Conservation (phyloP, 2,329 filamentous ascomycete genomes). For the Stagonosporopsis vannaccii region DNA sequence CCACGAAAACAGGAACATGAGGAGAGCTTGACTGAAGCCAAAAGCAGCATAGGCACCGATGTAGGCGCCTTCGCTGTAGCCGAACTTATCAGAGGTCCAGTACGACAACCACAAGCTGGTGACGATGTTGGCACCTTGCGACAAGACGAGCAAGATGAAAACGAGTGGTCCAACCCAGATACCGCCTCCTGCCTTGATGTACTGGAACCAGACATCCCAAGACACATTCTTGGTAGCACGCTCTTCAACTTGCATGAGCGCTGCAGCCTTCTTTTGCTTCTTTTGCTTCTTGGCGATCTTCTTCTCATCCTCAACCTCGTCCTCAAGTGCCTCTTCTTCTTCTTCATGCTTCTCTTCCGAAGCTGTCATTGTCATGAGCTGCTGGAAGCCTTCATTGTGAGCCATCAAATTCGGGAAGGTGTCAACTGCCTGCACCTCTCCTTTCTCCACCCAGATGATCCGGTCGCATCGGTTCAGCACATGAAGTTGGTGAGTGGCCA, state of each 20-base stretch:
- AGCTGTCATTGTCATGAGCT: slow-evolving; percentile 81
- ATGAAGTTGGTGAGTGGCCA: slow-evolving; percentile 95
- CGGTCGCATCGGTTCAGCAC: slow-evolving; percentile 89
- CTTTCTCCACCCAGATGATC: slow-evolving; percentile 91
- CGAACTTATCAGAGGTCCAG: slow-evolving; percentile 85
- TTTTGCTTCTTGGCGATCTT: slow-evolving; percentile 59
- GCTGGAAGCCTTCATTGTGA: slow-evolving; percentile 77
- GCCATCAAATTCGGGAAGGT: slow-evolving; percentile 89
- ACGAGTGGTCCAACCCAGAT: slow-evolving; percentile 71
- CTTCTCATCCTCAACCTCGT: slow-evolving; percentile 66
- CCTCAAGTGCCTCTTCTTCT: slow-evolving; percentile 59
- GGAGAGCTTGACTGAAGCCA: slow-evolving; percentile 35
- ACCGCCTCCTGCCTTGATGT: slow-evolving; percentile 77
- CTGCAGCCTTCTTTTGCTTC: slow-evolving; percentile 57
- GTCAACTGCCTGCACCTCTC: slow-evolving; percentile 82
- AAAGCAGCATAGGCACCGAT: slow-evolving; percentile 61
- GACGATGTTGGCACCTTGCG: slow-evolving; percentile 84
- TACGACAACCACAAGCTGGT: slow-evolving; percentile 93
- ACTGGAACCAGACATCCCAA: slow-evolving; percentile 80
- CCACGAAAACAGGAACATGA: slow-evolving; percentile 80
- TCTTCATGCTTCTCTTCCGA: slow-evolving; percentile 63
- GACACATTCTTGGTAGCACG: slow-evolving; percentile 77
- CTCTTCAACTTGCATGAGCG: slow-evolving; percentile 77
- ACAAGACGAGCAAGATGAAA: slow-evolving; percentile 70
- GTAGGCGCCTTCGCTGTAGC: slow-evolving; percentile 71